These are phyloP conservation scores for Aphanomyces invadans DNA, from an alignment of 352 stramenopile genomes.

Conservation along the genomic window DNA sequence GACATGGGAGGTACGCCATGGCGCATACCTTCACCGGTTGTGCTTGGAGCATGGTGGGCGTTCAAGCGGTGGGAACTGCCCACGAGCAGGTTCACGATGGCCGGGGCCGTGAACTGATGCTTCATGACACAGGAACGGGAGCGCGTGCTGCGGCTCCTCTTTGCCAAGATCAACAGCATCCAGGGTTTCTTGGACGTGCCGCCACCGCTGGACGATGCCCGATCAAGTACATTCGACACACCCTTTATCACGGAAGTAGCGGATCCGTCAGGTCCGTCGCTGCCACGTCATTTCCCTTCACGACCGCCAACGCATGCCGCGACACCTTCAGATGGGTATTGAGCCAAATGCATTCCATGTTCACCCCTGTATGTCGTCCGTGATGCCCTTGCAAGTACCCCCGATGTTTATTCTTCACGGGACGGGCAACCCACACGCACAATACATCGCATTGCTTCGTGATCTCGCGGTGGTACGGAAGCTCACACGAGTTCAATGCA, in stretches of 20 bases:
- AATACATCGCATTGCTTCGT: too few relatives aligned
- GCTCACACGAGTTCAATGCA: too few relatives aligned
- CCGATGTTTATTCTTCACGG: too few relatives aligned
- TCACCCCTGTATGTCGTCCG: too few relatives aligned
- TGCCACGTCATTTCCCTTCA: constrained; percentile 7
- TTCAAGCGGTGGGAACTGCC: too few relatives aligned
- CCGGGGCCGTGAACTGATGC: too few relatives aligned
- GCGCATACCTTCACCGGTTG: not conserved
- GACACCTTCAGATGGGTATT: not conserved
- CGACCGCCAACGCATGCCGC: constrained; percentile 1
- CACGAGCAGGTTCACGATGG: too few relatives aligned
- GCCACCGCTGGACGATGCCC: not conserved
- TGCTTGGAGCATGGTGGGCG: too few relatives aligned
- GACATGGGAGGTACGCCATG: constrained; percentile 47
- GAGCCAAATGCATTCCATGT: not conserved
- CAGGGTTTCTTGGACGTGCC: constrained; percentile 34
- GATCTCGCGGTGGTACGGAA: too few relatives aligned
- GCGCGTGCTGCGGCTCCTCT: constrained; percentile 87
- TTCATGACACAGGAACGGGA: constrained; percentile 67
- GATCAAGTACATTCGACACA: not conserved
- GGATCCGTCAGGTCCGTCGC: not conserved
- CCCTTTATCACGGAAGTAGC: constrained; percentile 16
- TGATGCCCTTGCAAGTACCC: too few relatives aligned
- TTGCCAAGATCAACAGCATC: constrained; percentile 88
- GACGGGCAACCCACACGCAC: too few relatives aligned